Evolutionary conservation across 768 basidiomycete species (phyloP), one percentile per base, ranked within the genome.

Genomic region (Pleurotus giganteus): DNA sequence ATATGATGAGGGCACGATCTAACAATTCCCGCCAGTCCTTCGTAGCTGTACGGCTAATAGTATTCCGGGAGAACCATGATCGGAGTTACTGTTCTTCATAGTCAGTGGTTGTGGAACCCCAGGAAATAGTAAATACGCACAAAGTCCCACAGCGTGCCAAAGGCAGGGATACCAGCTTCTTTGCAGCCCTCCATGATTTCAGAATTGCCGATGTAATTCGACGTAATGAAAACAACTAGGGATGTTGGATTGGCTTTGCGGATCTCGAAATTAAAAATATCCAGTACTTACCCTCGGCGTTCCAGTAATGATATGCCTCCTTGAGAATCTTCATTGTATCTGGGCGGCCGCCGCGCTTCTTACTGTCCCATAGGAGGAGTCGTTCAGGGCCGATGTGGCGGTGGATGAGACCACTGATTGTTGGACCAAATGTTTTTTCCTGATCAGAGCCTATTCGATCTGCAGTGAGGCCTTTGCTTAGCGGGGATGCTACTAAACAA

Each of bases 141-240:
- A 69, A 88, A 88, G 69, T 87, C 86, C 85, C 86, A 87, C 26
- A 88, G 73, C 12, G 86, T 86, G 54, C 85, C 86, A 60, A 84
- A 84, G 24, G 79, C 80, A 37, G 85, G 85, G 61, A 86, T 86
- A 23, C 82, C 82, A 47, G 79, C 80, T 59, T 78, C 77, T 67
- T 85, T 89, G 73, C 84, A 90, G 19, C 87, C 89, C 65, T 86
- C 75, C 80, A 89, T 89, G 57, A 91, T 85, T 63, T 91, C 88
- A 12, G 79, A 74, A 67, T 91, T 91, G 26, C 89, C 89, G 36
- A 83, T 77, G 61, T 79, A 86, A 71, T 91, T 91, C n/a, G 88
- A 90, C 6, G 89, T 91, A 67, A 91, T 88, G 69, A 91, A 89
- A 24, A 91, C 84, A 42, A 91, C 84, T 84, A 29, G 27, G 47